Evolutionary conservation across 306 rosid species (phyloP), one percentile per base, ranked within the genome.

Genomic region (Castanea crenata): DNA sequence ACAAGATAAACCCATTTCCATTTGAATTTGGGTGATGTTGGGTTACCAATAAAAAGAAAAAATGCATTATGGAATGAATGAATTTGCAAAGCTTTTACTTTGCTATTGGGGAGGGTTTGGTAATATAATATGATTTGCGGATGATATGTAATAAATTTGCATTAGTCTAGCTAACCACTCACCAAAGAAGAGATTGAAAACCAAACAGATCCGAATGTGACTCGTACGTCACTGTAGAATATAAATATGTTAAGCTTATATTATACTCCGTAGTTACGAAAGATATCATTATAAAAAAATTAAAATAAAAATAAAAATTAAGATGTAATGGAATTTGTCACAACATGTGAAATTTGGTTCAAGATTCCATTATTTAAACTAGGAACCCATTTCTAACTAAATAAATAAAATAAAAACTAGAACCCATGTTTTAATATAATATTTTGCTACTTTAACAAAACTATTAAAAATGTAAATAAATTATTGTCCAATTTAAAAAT

Each of bases 1-100:
- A 49, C 16, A 49, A 12, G 54, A 49, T 13, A 12, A 49, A 49
- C 12, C 12, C 15, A 49, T 25, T 25, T 25, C 27, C 27, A 49
- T 49, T 49, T 49, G 14, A 13, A 49, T 10, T 49, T 69, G 25
- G 79, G 51, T 65, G 59, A 38, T 49, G 79, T 76, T 80, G 73
- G 79, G 87, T 80, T 59, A 77, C 74, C 87, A 65, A 41, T 41
- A 64, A 34, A 76, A 41, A 55, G 44, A 23, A 21, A 20, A 74
- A 35, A n/a, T 15, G 6, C 7, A 6, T 64, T 15, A 2, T 64
- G n/a, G 44, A 13, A 29, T 64, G 12, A 19, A 31, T 10, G 64
- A 41, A 20, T 21, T 58, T 20, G 23, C 64, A 58, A 9, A n/a
- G 3, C 27, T 58, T 8, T n/a, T 56, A 41, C 46, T 41, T 8